Evolutionary conservation across 2,329 filamentous ascomycete genomes (phyloP).

Genomic region (Periconia sp.): DNA sequence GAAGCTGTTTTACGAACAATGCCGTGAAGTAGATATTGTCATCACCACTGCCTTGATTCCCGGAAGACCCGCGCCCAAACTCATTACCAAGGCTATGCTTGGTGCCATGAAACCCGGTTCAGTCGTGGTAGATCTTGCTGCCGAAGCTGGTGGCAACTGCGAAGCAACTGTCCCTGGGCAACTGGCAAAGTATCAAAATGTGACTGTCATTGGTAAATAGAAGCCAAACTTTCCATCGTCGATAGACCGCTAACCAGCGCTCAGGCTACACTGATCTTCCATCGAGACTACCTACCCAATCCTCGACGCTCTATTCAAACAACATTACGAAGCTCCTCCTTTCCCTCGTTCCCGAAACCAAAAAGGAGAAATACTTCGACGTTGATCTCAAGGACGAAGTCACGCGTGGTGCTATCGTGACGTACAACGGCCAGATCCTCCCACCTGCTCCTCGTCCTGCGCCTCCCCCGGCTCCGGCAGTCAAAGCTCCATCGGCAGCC

Average conservation of each 20-base stretch:
- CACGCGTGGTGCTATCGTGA: slow-evolving; percentile 81
- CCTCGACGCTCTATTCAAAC: slow-evolving; percentile 88
- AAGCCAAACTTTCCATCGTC: background rate
- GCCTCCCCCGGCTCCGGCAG: slow-evolving; percentile 57
- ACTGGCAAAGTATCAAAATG: slow-evolving; percentile 70
- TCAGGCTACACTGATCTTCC: slow-evolving; percentile 79
- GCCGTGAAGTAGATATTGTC: slow-evolving; percentile 85
- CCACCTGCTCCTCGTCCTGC: slow-evolving; percentile 73
- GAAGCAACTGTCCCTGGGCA: slow-evolving; percentile 77
- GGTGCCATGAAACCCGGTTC: slow-evolving; percentile 88
- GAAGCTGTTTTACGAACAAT: slow-evolving; percentile 88
- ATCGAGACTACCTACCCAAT: slow-evolving; percentile 82
- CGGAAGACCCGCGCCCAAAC: slow-evolving; percentile 76
- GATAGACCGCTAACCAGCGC: slow-evolving; percentile 1
- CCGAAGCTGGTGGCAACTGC: slow-evolving; percentile 86
- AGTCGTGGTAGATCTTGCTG: slow-evolving; percentile 83
- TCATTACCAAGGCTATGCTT: slow-evolving; percentile 81
- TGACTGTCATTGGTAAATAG: slow-evolving; percentile 75
- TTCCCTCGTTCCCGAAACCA: slow-evolving; percentile 76
- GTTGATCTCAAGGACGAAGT: slow-evolving; percentile 83
- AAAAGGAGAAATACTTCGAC: slow-evolving; percentile 76
- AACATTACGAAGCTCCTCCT: slow-evolving; percentile 89
- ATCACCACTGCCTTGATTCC: slow-evolving; percentile 92
- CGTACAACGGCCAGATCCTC: slow-evolving; percentile 73
- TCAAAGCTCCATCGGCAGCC: slow-evolving; percentile 43